phyloP scores from a whole-genome alignment of 345 rosid species.

The Excoecaria agallocha region DNA sequence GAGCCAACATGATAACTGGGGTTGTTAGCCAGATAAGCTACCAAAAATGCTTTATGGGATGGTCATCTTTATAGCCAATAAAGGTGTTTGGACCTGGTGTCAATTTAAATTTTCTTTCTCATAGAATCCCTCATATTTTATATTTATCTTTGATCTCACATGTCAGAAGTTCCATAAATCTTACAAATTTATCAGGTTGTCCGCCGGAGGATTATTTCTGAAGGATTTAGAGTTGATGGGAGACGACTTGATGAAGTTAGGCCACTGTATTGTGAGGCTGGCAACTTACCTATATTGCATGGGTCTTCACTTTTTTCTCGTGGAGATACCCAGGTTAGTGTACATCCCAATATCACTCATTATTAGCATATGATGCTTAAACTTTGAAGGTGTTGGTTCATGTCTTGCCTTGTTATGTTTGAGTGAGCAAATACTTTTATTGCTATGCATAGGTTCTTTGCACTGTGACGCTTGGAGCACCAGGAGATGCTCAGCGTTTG shows the following conservation, averaged over 20 bases:
- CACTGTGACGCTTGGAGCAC: conserved; percentile 91
- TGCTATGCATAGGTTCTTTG: conserved; percentile 71
- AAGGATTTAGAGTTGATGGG: conserved; percentile 89
- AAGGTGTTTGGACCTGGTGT: background rate
- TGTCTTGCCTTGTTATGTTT: conserved; percentile 1
- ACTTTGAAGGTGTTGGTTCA: background rate
- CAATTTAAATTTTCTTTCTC: background rate
- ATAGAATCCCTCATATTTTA: conserved; percentile 6
- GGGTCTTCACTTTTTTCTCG: conserved; percentile 93
- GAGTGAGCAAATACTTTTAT: conserved; percentile 4
- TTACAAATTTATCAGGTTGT: conserved; percentile 56
- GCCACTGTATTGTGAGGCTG: conserved; percentile 73
- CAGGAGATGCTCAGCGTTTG: conserved; percentile 82
- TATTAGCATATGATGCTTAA: background rate
- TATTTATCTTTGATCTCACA: conserved; percentile 15
- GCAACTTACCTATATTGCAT: conserved; percentile 64
- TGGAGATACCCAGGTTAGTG: conserved; percentile 89
- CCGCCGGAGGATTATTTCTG: conserved; percentile 75
- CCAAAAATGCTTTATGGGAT: background rate
- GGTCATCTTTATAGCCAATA: background rate
- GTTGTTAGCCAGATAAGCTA: background rate
- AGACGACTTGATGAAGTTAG: conserved; percentile 86
- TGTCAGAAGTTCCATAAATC: conserved; percentile 16
- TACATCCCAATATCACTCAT: background rate
- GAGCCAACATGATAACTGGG: background rate